Base-by-base conservation (phyloP, 2,329 filamentous ascomycete genomes). In the Pseudonectria buxi region DNA sequence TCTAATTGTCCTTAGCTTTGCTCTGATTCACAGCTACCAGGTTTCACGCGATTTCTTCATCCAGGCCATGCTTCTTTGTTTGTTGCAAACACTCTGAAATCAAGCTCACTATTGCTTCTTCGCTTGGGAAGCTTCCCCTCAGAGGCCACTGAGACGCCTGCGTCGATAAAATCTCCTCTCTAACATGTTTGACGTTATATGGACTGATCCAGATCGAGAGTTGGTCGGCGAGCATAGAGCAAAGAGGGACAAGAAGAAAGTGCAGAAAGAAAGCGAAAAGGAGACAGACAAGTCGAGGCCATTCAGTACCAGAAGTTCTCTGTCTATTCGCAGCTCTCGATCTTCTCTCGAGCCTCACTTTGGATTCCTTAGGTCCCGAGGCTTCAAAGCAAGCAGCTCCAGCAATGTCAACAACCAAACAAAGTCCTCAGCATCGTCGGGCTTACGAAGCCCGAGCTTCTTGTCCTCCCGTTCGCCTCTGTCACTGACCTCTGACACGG, bases 131-230 rank as follows among this genome's bases (percentile, higher is more conserved):
- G n/a, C n/a, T n/a, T n/a, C n/a, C n/a, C n/a, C n/a, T n/a, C n/a
- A n/a, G n/a, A n/a, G n/a, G n/a, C n/a, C n/a, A n/a, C n/a, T n/a
- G n/a, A 14, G 14, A 13, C 11, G 3, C 26, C 14, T 12, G 2
- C 14, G 11, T 18, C 4, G 7, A 3, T 18, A 12, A 14, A 10
- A 6, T 14, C 26, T 10, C 7, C 14, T n/a, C 31, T 22, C 24
- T 46, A 54, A 37, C 29, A 78, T 78, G 74, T 78, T 75, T 51
- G 72, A 77, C 50, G 69, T 78, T 24, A 58, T 74, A 30, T 78
- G 74, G 74, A 72, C 71, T 4, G 74, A 77, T 37, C 70, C 69
- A 14, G 61, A 71, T 32, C 59, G 64, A 38, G 70, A 78, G 55
- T 62, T 67, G 7, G 65, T 76, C 12, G 71, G 72, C 3, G 68